Evolutionary conservation across 73 alveolate species (phyloP), one percentile per base, ranked within the genome.

Genomic region (Tetrahymena elliotti): DNA sequence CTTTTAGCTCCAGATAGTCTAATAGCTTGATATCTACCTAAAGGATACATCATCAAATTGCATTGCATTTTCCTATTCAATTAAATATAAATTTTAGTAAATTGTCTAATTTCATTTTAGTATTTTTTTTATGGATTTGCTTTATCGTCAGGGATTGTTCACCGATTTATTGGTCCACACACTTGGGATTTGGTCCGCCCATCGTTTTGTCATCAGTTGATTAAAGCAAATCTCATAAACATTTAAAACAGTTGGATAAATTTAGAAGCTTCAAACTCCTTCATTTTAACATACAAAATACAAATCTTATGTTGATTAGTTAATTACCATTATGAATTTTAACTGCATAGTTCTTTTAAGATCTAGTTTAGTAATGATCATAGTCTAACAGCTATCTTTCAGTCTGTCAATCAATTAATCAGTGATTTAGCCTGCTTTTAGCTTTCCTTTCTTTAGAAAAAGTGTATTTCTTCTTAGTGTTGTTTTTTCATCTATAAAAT

Each of bases 151-250:
- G 88, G 88, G 88, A 68, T 68, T 68, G 88, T 68, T 68, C 88
- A 68, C 88, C 88, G 88, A 68, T 68, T 68, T 68, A n/a, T n/a
- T 68, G 88, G 88, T 68, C 88, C 88, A 68, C 88, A 68, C 33
- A 68, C 36, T 68, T 68, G 88, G 34, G 88, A 68, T 68, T 68
- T 68, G 88, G 88, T 68, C 88, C 88, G 88, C 88, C 88, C 88
- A 68, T 68, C 88, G 88, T 68, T 68, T 68, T 68, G 88, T 68
- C 88, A 68, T 68, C 88, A 68, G 88, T 27, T 68, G 88, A 68
- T 24, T 12, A 47, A 68, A 68, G 88, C 88, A 68, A 68, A 68
- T 68, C 88, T 11, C 88, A 68, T 68, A 22, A 27, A 47, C 31
- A 47, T 12, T 18, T 47, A 47, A 38, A 47, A 47, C 31, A 47